Percentiles rank a stretch among this genome's conserved stretches.
Conservation (phyloP, 2,329 filamentous ascomycete genomes). For the Diaporthe citrichinensis region DNA sequence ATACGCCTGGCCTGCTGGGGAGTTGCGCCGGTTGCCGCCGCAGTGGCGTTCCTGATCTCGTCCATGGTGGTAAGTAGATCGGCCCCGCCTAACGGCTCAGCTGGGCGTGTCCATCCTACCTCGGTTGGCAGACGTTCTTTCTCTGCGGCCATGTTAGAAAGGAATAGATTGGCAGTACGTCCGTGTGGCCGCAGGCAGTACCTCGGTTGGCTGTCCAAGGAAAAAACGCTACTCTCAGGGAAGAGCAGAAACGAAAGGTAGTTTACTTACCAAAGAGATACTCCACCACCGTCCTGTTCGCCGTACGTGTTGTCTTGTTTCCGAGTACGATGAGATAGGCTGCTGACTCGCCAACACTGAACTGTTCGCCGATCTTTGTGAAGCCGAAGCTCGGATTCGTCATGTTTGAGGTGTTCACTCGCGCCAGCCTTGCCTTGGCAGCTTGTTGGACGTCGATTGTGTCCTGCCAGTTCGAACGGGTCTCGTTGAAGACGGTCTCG, state of each 20-base stretch:
- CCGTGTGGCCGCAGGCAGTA: too few relatives aligned
- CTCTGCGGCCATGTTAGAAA: slow-evolving; percentile 36
- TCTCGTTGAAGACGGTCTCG: slow-evolving; percentile 62
- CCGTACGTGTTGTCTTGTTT: slow-evolving; percentile 55
- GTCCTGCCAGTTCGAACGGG: slow-evolving; percentile 60
- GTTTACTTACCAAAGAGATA: slow-evolving; percentile 60
- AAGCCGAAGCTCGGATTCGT: slow-evolving; percentile 65
- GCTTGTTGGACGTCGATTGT: slow-evolving; percentile 57
- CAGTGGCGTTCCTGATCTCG: slow-evolving; percentile 23
- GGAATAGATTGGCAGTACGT: background rate
- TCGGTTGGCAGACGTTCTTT: slow-evolving; percentile 44
- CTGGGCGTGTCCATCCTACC: slow-evolving; percentile 43
- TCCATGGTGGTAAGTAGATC: background rate
- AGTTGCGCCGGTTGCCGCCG: background rate
- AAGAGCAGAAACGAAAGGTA: background rate
- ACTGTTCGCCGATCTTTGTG: slow-evolving; percentile 56
- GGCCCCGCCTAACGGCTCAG: background rate
- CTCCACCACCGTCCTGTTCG: slow-evolving; percentile 55
- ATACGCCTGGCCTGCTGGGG: slow-evolving; percentile 22
- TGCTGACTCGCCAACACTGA: slow-evolving; percentile 64
- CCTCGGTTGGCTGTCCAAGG: background rate
- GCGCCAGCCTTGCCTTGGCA: slow-evolving; percentile 61
- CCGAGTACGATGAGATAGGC: slow-evolving; percentile 65
- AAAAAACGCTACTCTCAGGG: too few relatives aligned
- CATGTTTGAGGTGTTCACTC: slow-evolving; percentile 59